These are phyloP conservation scores for Fomitiporia mediterranea DNA, from an alignment of 1,284 basidiomycete species.

Conservation along the genomic window DNA sequence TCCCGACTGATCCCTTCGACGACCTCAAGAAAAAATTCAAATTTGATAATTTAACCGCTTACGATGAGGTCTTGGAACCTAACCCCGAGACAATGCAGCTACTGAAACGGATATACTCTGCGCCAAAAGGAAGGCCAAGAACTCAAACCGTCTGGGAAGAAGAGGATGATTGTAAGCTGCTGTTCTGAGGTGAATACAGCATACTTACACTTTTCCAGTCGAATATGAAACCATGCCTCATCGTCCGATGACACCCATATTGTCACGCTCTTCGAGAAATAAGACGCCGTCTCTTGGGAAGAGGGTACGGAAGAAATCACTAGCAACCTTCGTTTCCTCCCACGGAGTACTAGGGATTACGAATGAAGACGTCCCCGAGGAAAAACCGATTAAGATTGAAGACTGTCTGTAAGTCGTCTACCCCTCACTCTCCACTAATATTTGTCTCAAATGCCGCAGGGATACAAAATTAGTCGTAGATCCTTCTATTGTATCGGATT, in stretches of 20 bases:
- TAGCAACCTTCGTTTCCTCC: slow-evolving; percentile 2
- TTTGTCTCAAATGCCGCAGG: too few species aligned
- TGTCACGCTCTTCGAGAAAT: slow-evolving; percentile 35
- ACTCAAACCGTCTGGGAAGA: slow-evolving; percentile 1
- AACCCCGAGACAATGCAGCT: background rate
- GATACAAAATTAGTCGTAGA: too few species aligned
- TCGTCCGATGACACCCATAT: slow-evolving; percentile 37
- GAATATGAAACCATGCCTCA: slow-evolving; percentile 24
- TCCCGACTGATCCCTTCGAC: slow-evolving; percentile 48
- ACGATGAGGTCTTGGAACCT: slow-evolving; percentile 36
- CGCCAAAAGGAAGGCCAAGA: background rate
- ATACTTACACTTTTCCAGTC: slow-evolving; percentile 21
- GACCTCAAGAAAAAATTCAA: slow-evolving; percentile 32
- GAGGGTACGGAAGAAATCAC: background rate
- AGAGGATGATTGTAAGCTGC: slow-evolving; percentile 5
- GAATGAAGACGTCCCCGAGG: slow-evolving; percentile 27
- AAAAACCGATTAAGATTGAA: slow-evolving; percentile 27
- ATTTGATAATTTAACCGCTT: slow-evolving; percentile 33
- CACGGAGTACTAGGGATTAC: slow-evolving; percentile 21
- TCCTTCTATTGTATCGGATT: too few species aligned
- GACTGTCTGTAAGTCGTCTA: slow-evolving; percentile 30
- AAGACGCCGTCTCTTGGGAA: slow-evolving; percentile 35
- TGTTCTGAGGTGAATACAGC: background rate
- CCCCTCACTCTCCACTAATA: slow-evolving; percentile 1
- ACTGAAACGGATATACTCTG: background rate